Conservation (phyloP, 2,329 filamentous ascomycete genomes). For the Penicillium digitatum region DNA sequence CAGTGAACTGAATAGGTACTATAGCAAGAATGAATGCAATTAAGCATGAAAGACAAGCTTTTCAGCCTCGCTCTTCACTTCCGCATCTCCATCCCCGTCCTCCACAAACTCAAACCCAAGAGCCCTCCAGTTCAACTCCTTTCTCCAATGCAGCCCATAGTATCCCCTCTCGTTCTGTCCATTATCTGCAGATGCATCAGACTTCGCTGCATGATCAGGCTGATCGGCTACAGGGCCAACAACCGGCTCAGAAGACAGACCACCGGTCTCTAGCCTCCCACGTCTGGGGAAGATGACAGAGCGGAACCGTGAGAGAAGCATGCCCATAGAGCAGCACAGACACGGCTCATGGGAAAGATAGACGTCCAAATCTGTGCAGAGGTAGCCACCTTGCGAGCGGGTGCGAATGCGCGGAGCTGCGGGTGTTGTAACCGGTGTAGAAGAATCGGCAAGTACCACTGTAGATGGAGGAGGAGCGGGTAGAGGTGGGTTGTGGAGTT, state of each 20-base stretch:
- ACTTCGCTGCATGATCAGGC: conserved; percentile 12
- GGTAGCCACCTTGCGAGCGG: conserved; percentile 76
- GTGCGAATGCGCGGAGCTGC: conserved; percentile 62
- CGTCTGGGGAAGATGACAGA: conserved; percentile 65
- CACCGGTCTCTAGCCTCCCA: conserved; percentile 76
- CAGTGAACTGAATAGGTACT: background rate
- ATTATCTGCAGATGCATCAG: background rate
- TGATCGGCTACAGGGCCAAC: conserved; percentile 12
- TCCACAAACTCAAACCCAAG: conserved; percentile 47
- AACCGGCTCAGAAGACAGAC: conserved; percentile 68
- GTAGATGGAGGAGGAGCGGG: conserved; percentile 13
- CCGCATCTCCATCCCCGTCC: conserved; percentile 6
- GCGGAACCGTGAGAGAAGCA: conserved; percentile 88
- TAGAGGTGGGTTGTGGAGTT: conserved; percentile 11
- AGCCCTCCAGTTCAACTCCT: conserved; percentile 51
- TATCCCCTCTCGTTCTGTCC: conserved; percentile 21
- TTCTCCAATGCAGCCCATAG: conserved; percentile 63
- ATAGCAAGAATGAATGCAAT: background rate
- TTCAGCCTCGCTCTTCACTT: background rate
- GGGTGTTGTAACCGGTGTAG: background rate
- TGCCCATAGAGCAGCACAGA: conserved; percentile 94
- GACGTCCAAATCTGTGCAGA: conserved; percentile 89
- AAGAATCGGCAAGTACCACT: conserved; percentile 1
- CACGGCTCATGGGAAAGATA: conserved; percentile 96
- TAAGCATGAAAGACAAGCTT: conserved; percentile 6